Base-by-base conservation (phyloP, 352 stramenopile species). In the Phytophthora tubulina region DNA sequence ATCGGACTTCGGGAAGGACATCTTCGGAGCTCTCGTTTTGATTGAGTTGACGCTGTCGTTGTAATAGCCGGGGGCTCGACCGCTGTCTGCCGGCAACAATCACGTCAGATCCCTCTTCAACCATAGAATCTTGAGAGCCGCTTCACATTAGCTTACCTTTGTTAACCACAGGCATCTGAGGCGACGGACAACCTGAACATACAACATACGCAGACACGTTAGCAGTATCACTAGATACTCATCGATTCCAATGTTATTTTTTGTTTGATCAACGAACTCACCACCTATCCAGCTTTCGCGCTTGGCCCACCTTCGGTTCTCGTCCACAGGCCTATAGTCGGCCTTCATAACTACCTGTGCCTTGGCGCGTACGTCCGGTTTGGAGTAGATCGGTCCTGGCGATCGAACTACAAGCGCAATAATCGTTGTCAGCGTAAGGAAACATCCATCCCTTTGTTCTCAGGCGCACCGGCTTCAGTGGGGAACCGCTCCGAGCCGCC, bases 281-380 rank as follows among this genome's bases (percentile, higher is more conserved):
- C 86, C 85, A 60, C 81, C 86, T 60, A 95, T 95, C 88, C 88
- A 95, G 73, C 85, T 93, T 61, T 95, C 85, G 27, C 88, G 88
- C 58, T 92, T 93, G 31, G 85, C 86, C 81, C 86, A 92, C 50
- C 87, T 87, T 10, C 67, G 77, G 27, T 61, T 81, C 60, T 93
- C 84, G 61, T 94, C 86, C 27, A 93, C 75, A 3, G 84, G 83
- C 38, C 80, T 75, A 55, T 81, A 89, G 61, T 95, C 88, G 36
- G 69, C 69, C 70, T 91, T 92, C 79, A 95, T 92, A 33, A 93
- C 82, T 41, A 89, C 84, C 46, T 84, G 79, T 41, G 80, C 79
- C 67, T 88, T 90, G 48, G 77, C 68, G 9, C 86, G 82, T 48
- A 84, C 60, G 48, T 92, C 82, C 10, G 82, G 77, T 6, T 83